Base-by-base conservation (phyloP, 2,329 filamentous ascomycete genomes). In the Epichloe elymi region DNA sequence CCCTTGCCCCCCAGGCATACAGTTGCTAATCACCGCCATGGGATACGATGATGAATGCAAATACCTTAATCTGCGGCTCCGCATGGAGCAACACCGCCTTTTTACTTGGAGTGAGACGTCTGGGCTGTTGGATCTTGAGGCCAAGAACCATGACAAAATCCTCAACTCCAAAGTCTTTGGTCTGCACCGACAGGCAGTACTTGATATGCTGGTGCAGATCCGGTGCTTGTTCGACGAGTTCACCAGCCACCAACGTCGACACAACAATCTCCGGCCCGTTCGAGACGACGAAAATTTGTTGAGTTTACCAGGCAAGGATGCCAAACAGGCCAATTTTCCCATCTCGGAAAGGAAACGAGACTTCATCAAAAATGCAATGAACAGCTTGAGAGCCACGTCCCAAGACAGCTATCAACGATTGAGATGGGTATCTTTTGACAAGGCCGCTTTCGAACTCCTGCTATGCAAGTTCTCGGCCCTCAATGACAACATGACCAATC, bases 41-140 rank as follows among this genome's bases (percentile, higher is more conserved):
- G 67, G 69, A 44, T 72, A 73, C 51, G 69, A 71, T n/a, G 66
- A 74, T 53, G 70, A 74, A 45, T 73, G 67, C 58, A 68, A 64
- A 52, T 74, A 74, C 56, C 67, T 74, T 52, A 74, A 74, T 53
- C 57, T 75, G 55, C 66, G 72, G 47, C 58, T 75, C 47, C 69
- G 70, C 49, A 72, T 75, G 68, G 72, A 75, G 57, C 71, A 75
- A 60, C 71, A 74, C 54, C 65, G 72, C 23, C 64, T 74, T 14
- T 74, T 72, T 53, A 70, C 70, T 40, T 74, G 72, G 72, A 72
- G 70, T 54, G 71, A 75, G 55, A 70, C 71, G 2, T 74, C 71
- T 11, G 73, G 72, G 8, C 58, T 75, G 17, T 62, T 74, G 12
- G 72, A 73, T 51, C 60, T 74, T 12, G 69, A 71, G 48, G 59